Base-by-base conservation (phyloP, 1,284 basidiomycete genomes). In the Sporisorium scitamineum region DNA sequence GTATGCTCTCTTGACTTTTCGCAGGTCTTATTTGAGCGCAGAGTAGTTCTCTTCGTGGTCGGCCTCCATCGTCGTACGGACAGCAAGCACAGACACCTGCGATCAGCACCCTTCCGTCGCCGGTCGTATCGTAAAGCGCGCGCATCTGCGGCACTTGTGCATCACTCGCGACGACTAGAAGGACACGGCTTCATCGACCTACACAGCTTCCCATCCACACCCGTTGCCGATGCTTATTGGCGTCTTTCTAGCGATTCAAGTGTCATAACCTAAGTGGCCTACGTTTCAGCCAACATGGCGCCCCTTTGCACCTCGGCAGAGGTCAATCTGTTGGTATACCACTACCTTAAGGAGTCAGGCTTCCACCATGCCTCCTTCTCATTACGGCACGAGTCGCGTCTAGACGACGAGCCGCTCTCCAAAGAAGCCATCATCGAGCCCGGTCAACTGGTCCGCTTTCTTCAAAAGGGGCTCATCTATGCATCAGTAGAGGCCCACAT, bases 341-440 rank as follows among this genome's bases (percentile, higher is more conserved):
- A 85, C 72, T 85, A 85, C 61, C 80, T 85, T 57, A 84, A 84
- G 54, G 84, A 85, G 60, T 81, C 80, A 11, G 80, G 80, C 41
- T 82, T 83, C 54, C 67, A 70, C 52, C 81, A 83, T 55, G 71
- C 80, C 5, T 82, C 76, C 50, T 83, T 83, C 70, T 73, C 80
- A 5, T 51, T 83, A 18, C 79, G 84, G 32, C 82, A 85, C 55
- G 84, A 85, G 55, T 75, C 79, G 1, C 74, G 84, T 2, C 66
- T 85, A 5, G 84, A 85, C 37, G 82, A 84, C 52, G 66, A 76
- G 24, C 82, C 84, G 2, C 62, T 81, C 14, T 80, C 80, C 20
- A 77, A 77, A 44, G 76, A 84, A 50, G 81, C 83, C 39, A 57
- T 84, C 54, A 68, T 85, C 45, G 78, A 84, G 54, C 84, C 84